Conservation (phyloP, 169 alveolate genomes). For the Cryptosporidium baileyi region DNA sequence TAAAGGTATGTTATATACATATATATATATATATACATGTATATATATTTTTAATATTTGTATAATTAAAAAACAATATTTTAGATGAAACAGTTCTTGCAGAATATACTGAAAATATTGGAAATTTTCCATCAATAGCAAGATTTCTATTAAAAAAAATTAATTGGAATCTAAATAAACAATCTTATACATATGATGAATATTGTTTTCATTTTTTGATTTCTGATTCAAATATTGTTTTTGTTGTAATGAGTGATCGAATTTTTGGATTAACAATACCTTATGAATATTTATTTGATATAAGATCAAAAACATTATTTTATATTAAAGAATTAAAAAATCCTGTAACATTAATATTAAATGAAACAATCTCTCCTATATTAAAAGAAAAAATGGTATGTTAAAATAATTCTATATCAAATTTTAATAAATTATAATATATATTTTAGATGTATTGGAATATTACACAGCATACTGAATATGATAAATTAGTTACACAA, state of each 20-base stretch:
- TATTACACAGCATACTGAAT: neutral
- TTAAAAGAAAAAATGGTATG: conserved; percentile 53
- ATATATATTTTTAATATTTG: neutral
- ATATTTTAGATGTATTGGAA: conserved; percentile 42
- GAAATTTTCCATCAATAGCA: conserved; percentile 52
- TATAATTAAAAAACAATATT: neutral
- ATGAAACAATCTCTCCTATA: conserved; percentile 27
- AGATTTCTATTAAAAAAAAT: conserved; percentile 37
- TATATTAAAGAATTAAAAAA: neutral
- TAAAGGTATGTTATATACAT: conserved; percentile 2
- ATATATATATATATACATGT: neutral
- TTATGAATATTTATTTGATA: conserved; percentile 20
- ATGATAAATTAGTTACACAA: conserved; percentile 18
- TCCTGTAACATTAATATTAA: conserved; percentile 18
- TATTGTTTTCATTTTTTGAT: conserved; percentile 40
- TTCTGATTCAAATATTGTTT: conserved; percentile 1
- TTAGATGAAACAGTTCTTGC: conserved; percentile 24
- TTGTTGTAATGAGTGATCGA: conserved; percentile 38
- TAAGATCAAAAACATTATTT: neutral
- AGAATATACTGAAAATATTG: conserved; percentile 50
- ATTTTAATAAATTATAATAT: neutral
- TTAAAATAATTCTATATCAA: neutral
- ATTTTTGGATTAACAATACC: conserved; percentile 13
- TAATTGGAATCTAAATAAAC: conserved; percentile 4
- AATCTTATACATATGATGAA: conserved; percentile 47